These are phyloP conservation scores for Geotrichum histeridarum DNA, from an alignment of 1,139 yeast species.

Conservation along the genomic window DNA sequence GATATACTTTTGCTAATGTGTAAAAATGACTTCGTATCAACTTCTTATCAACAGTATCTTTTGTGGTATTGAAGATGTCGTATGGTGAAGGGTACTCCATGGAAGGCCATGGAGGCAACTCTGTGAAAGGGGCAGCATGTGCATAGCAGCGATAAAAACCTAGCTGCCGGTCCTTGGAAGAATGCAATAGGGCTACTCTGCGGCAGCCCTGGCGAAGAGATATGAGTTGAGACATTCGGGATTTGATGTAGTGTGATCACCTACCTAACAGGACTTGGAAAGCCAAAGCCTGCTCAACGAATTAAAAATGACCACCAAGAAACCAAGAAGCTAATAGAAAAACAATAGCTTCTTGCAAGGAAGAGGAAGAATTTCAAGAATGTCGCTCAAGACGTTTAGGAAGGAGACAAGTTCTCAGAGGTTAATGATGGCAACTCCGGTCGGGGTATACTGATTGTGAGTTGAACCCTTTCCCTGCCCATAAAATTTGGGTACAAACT, in stretches of 20 bases:
- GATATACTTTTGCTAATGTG: constrained; percentile 71
- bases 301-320: no score
- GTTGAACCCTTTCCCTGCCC: no score
- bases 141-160: not conserved
- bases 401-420: no score
- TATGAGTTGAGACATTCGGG: not conserved
- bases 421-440: no score
- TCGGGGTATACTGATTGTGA: no score
- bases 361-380: no score
- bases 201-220: not conserved
- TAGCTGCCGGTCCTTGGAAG: not conserved
- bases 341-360: not conserved
- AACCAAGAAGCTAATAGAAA: not conserved
- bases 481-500: no score
- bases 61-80: constrained; percentile 55
- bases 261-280: not conserved
- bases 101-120: constrained; percentile 51
- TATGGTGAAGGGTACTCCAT: constrained; percentile 63
- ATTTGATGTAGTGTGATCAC: not conserved
- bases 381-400: no score
- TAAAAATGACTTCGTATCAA: constrained; percentile 53
- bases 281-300: no score
- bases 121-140: constrained; percentile 1
- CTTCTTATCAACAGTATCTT: constrained; percentile 39
- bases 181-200: not conserved